Evolutionary conservation across 305 asterid genomes (phyloP).

Genomic region (Fraxinus angustifolia): DNA sequence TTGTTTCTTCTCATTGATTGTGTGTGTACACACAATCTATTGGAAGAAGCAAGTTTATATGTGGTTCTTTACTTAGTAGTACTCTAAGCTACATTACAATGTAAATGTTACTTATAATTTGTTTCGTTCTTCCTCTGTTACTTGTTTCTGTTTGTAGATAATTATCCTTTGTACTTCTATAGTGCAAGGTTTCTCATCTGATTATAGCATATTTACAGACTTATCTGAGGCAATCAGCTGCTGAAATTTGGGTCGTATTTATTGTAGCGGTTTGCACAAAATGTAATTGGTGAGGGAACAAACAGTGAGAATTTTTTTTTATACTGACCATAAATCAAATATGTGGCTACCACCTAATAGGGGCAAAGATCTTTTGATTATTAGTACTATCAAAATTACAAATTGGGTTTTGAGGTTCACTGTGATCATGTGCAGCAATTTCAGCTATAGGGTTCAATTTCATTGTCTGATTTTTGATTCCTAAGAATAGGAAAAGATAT

Average conservation of each 20-base stretch:
- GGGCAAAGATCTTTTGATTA: not conserved
- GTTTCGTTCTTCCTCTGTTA: not conserved
- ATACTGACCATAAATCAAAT: not conserved
- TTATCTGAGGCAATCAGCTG: not conserved
- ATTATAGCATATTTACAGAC: not conserved
- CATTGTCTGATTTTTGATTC: not conserved
- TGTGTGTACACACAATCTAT: not conserved
- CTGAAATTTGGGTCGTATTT: not conserved
- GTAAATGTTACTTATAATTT: not conserved
- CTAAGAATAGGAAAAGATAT: not conserved
- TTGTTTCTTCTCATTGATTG: not conserved
- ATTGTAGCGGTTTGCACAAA: not conserved
- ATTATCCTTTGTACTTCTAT: not conserved
- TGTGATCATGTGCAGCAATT: not conserved
- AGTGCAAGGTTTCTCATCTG: not conserved
- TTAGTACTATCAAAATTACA: not conserved
- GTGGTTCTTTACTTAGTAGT: slow-evolving; percentile 12
- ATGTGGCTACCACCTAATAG: not conserved
- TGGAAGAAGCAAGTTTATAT: not conserved
- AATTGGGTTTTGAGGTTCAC: not conserved
- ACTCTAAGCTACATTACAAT: not conserved
- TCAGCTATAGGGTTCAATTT: not conserved
- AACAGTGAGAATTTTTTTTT: not conserved
- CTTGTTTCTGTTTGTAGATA: not conserved
- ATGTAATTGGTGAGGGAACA: not conserved